Percentiles rank a stretch among this genome's conserved stretches.
Conservation (phyloP, 306 rosid species). For the Pyrus communis region DNA sequence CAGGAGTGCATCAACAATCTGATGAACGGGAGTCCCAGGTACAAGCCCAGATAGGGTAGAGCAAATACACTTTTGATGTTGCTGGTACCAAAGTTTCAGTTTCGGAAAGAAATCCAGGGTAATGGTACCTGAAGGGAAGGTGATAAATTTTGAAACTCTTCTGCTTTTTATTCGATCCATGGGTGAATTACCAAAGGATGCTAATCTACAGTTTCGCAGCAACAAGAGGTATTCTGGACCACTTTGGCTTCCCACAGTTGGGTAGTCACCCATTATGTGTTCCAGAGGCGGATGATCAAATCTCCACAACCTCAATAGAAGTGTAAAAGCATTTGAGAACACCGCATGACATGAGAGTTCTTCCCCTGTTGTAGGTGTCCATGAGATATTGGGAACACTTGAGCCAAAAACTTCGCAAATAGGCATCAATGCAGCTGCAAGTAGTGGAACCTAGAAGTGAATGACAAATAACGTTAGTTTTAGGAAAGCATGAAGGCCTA, state of each 20-base stretch:
- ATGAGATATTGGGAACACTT: conserved; percentile 41
- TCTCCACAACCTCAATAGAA: conserved; percentile 79
- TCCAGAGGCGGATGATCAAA: conserved; percentile 69
- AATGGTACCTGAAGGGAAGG: conserved; percentile 42
- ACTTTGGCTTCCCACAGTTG: conserved; percentile 56
- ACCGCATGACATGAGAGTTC: conserved; percentile 70
- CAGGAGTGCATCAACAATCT: conserved; percentile 66
- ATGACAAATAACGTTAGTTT: conserved; percentile 20
- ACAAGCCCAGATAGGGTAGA: conserved; percentile 60
- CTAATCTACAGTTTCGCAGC: conserved; percentile 55
- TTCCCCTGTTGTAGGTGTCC: conserved; percentile 53
- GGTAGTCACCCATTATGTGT: conserved; percentile 51
- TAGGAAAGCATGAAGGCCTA: neutral
- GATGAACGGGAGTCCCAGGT: conserved; percentile 68
- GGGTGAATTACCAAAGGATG: conserved; percentile 48
- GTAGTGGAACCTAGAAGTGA: conserved; percentile 71
- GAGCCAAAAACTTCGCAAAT: conserved; percentile 88
- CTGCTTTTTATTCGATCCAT: conserved; percentile 42
- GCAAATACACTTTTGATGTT: conserved; percentile 81
- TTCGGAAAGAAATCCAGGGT: conserved; percentile 74
- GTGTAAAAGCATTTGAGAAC: conserved; percentile 80
- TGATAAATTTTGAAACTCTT: conserved; percentile 48
- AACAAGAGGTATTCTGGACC: conserved; percentile 80
- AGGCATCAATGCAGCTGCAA: conserved; percentile 70
- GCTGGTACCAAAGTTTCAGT: conserved; percentile 70